A percentile compares a stretch with the other conserved stretches of the same genome.
Evolutionary conservation across 2,329 filamentous ascomycete genomes (phyloP).

Genomic region (Colletotrichum sp.): DNA sequence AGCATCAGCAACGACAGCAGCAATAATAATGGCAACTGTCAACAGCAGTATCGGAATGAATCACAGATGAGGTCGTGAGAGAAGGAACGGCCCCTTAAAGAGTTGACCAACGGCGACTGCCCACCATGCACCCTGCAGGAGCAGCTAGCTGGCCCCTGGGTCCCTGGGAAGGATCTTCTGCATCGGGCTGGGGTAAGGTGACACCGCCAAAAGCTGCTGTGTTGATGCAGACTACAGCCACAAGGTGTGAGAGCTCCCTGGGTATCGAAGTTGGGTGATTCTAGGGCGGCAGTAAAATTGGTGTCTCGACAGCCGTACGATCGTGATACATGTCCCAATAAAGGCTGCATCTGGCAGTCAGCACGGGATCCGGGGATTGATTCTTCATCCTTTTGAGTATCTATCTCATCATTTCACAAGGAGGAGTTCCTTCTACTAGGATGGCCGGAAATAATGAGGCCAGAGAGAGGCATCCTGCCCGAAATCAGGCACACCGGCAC

Average conservation of each 20-base stretch:
- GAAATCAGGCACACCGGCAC: background rate
- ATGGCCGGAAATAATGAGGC: background rate
- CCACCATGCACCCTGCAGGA: background rate
- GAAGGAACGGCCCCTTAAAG: conserved; percentile 2
- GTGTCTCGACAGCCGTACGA: conserved; percentile 8
- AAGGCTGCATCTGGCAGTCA: background rate
- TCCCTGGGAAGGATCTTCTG: conserved; percentile 6
- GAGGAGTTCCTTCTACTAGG: background rate
- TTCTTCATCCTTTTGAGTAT: background rate
- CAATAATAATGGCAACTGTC: background rate
- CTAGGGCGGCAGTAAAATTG: conserved; percentile 13
- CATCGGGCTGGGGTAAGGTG: conserved; percentile 4
- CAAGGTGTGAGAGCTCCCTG: background rate
- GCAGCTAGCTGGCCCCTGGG: background rate
- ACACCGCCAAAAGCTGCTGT: background rate
- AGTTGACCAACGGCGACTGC: background rate
- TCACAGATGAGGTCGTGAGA: background rate
- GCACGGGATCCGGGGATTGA: background rate
- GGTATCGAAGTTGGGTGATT: background rate
- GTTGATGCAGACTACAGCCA: background rate
- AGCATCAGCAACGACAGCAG: background rate
- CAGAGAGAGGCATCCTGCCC: background rate
- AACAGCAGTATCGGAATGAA: background rate
- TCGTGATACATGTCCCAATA: background rate
- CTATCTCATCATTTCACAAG: background rate